Evolutionary conservation across 306 rosid genomes (phyloP).

Genomic region (Inga oerstediana): DNA sequence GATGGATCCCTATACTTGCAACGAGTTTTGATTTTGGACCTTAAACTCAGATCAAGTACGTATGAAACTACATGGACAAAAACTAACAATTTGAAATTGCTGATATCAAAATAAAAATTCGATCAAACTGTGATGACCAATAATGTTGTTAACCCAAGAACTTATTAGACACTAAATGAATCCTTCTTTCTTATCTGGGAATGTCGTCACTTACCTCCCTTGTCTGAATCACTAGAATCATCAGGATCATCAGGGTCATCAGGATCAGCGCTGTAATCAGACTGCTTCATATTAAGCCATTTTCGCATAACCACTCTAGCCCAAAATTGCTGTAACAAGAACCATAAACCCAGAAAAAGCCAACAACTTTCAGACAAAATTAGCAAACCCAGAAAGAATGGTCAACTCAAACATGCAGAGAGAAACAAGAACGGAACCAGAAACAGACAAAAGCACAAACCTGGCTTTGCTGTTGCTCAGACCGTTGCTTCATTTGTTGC

Average conservation of each 20-base stretch:
- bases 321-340: conserved; percentile 85
- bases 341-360: conserved; percentile 46
- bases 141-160: not conserved
- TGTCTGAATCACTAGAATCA: conserved; percentile 46
- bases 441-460: conserved; percentile 37
- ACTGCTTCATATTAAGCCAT: conserved; percentile 84
- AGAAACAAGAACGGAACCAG: not conserved
- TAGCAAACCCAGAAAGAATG: conserved; percentile 14
- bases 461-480: conserved; percentile 52
- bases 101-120: too few relatives aligned
- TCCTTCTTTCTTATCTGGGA: not conserved
- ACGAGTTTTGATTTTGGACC: too few relatives aligned
- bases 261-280: conserved; percentile 90
- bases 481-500: conserved; percentile 51
- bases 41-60: too few relatives aligned
- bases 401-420: conserved; percentile 5
- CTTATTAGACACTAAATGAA: not conserved
- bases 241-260: conserved; percentile 46
- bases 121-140: too few relatives aligned
- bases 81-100: too few relatives aligned
- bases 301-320: conserved; percentile 76
- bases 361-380: conserved; percentile 50
- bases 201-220: conserved; percentile 44
- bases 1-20: too few relatives aligned
- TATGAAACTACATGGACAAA: too few relatives aligned